These are phyloP conservation scores for Cucurbitaria berberidis DNA, from an alignment of 2,329 filamentous ascomycete genomes.

Conservation along the genomic window DNA sequence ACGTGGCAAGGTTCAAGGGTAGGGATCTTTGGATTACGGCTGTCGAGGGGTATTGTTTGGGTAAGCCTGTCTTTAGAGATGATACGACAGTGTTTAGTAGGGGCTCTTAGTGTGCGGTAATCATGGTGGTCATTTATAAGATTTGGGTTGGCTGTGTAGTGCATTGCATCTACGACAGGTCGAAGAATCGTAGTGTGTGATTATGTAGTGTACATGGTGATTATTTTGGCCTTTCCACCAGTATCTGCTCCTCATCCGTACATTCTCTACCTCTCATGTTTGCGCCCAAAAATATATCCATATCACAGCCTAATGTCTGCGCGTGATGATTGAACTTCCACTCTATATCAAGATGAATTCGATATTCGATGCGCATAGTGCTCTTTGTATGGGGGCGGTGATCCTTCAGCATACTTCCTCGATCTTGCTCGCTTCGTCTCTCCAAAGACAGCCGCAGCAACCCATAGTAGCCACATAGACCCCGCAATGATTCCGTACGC, in stretches of 20 bases:
- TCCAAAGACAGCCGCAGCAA: slow-evolving; percentile 34
- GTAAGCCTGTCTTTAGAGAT: neutral
- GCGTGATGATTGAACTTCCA: neutral
- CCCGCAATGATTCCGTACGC: slow-evolving; percentile 44
- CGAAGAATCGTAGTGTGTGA: too few relatives aligned
- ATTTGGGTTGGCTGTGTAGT: too few relatives aligned
- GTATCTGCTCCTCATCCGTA: too few relatives aligned
- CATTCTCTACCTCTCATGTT: neutral
- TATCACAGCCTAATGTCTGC: neutral
- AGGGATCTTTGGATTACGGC: slow-evolving; percentile 30
- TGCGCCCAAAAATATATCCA: neutral
- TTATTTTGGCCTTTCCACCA: too few relatives aligned
- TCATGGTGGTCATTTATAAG: too few relatives aligned
- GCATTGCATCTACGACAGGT: too few relatives aligned
- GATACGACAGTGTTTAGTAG: neutral
- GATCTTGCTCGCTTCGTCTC: slow-evolving; percentile 28
- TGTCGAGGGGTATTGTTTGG: slow-evolving; percentile 25
- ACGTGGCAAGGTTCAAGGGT: slow-evolving; percentile 32
- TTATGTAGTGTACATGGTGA: too few relatives aligned
- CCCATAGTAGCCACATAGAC: slow-evolving; percentile 45
- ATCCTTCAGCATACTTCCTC: slow-evolving; percentile 15
- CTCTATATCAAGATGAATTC: neutral
- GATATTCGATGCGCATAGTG: slow-evolving; percentile 15
- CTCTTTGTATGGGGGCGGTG: slow-evolving; percentile 16
- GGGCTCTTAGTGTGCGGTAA: neutral